These are phyloP conservation scores for Vitis hybrid DNA, from an alignment of 177 flowering plant genomes.

Conservation along the genomic window DNA sequence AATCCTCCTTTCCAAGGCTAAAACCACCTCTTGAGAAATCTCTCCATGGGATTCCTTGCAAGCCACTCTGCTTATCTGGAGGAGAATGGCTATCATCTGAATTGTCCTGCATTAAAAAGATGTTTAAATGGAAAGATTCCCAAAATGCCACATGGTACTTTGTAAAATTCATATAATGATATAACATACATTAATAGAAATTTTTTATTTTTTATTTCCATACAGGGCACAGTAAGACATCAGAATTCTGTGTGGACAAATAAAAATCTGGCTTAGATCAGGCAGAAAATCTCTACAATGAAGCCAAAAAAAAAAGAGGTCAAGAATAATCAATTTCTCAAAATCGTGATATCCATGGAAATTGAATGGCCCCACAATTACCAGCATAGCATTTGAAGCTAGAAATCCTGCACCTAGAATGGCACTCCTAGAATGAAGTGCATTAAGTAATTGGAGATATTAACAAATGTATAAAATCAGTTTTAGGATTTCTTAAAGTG, in stretches of 20 bases:
- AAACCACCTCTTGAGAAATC: conserved; percentile 52
- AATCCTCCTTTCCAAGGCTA: conserved; percentile 32
- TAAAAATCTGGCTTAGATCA: background rate
- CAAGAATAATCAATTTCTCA: too few relatives aligned
- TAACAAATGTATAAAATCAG: too few relatives aligned
- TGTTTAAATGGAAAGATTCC: conserved; percentile 5
- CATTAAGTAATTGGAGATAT: too few relatives aligned
- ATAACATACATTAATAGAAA: conserved; percentile 8
- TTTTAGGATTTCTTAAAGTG: too few relatives aligned
- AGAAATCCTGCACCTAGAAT: too few relatives aligned
- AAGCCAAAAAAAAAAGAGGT: too few relatives aligned
- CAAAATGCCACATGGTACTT: background rate
- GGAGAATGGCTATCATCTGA: conserved; percentile 26
- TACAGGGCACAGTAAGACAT: conserved; percentile 1
- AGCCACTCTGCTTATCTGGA: conserved; percentile 35
- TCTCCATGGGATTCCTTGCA: conserved; percentile 64
- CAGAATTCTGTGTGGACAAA: background rate
- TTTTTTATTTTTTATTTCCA: conserved; percentile 8
- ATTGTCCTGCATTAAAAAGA: conserved; percentile 32
- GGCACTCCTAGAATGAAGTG: too few relatives aligned
- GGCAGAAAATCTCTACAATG: conserved; percentile 11
- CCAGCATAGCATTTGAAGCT: too few relatives aligned
- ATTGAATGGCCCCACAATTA: too few relatives aligned
- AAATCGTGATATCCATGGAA: too few relatives aligned
- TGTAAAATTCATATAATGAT: background rate